Evolutionary conservation across 169 alveolate species (phyloP).

Genomic region (Plasmodium coatneyi): DNA sequence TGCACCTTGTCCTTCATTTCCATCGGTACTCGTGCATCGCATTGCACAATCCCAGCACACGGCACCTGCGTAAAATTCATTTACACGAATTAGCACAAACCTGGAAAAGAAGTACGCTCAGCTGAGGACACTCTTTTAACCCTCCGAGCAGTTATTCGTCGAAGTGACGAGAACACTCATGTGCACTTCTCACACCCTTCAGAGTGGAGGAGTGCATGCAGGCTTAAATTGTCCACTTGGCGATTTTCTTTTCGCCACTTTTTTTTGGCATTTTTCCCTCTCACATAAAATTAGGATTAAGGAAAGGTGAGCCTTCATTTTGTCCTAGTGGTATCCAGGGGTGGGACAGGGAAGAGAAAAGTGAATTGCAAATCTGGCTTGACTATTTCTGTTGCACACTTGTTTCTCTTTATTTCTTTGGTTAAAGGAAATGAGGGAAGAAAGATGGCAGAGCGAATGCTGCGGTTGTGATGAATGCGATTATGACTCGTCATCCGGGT

Average conservation of each 20-base stretch:
- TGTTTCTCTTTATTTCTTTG: neutral
- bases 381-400: neutral
- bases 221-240: neutral
- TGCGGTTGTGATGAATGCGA: neutral
- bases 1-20: neutral
- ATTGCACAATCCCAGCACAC: neutral
- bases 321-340: neutral
- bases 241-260: neutral
- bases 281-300: conserved; percentile 27
- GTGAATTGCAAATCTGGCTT: neutral
- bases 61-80: neutral
- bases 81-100: neutral
- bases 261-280: neutral
- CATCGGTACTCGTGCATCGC: neutral
- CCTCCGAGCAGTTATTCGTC: neutral
- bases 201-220: neutral
- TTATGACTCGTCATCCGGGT: neutral
- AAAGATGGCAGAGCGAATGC: neutral
- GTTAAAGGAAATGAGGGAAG: neutral
- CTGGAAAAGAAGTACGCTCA: neutral
- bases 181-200: neutral
- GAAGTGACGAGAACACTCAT: neutral
- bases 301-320: conserved; percentile 30
- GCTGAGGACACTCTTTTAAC: neutral
- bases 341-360: neutral